Evolutionary conservation across 2,329 filamentous ascomycete species (phyloP).

Genomic region (Nemania sp.): DNA sequence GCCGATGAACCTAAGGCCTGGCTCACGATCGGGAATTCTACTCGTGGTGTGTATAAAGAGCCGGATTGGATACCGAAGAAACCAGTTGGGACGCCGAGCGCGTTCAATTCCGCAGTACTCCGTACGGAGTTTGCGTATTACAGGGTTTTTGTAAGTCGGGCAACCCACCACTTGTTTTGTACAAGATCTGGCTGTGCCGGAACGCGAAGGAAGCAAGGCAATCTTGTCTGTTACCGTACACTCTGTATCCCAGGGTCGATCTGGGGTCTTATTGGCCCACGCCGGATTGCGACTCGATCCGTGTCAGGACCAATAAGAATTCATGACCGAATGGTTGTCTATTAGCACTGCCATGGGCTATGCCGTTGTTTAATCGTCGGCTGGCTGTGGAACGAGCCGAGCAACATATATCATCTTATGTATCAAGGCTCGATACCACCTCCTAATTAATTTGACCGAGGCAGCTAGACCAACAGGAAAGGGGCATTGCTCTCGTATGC

Average conservation of each 20-base stretch:
- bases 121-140: too few species aligned
- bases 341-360: not conserved
- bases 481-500: too few species aligned
- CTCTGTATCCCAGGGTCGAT: not conserved
- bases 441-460: too few species aligned
- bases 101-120: not conserved
- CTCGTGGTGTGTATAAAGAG: conserved; percentile 1
- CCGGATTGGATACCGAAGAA: conserved; percentile 6
- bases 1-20: not conserved
- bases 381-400: not conserved
- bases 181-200: not conserved
- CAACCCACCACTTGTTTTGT: too few species aligned
- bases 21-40: too few species aligned
- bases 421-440: too few species aligned
- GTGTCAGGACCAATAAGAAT: not conserved
- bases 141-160: not conserved
- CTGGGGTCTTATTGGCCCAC: conserved; percentile 1
- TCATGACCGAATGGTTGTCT: not conserved
- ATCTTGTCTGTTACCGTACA: not conserved
- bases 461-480: too few species aligned
- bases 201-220: conserved; percentile 1
- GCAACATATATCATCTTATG: too few species aligned
- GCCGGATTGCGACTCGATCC: not conserved
- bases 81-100: not conserved
- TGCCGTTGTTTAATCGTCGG: not conserved